A percentile compares a stretch with the other conserved stretches of the same genome.
These are phyloP conservation scores for Amanita jacksonii DNA, from an alignment of 768 basidiomycete genomes.

Conservation along the genomic window DNA sequence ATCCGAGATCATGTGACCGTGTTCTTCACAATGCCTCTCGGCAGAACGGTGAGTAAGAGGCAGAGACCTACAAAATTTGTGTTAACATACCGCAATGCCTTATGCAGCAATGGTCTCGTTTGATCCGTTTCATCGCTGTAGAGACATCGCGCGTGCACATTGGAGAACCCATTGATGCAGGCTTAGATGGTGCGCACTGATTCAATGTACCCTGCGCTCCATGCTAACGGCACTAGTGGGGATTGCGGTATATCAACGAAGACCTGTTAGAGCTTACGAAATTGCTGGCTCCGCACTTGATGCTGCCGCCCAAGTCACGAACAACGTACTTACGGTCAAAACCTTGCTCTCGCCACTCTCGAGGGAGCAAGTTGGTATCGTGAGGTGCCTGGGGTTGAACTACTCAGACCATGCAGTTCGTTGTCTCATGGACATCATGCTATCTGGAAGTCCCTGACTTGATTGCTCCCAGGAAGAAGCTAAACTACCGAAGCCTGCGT, in stretches of 20 bases:
- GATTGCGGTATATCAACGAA: conserved; percentile 39
- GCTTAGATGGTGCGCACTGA: conserved; percentile 44
- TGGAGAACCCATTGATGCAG: conserved; percentile 63
- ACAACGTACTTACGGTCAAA: conserved; percentile 58
- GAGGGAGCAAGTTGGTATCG: conserved; percentile 54
- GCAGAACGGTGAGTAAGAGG: conserved; percentile 37
- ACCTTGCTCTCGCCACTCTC: conserved; percentile 62
- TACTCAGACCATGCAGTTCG: conserved; percentile 76
- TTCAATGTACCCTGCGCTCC: background rate
- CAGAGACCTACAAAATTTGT: background rate
- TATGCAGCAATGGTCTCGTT: conserved; percentile 61
- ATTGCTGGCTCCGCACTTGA: conserved; percentile 65
- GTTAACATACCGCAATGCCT: background rate
- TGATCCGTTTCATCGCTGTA: conserved; percentile 72
- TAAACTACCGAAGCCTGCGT: conserved; percentile 56
- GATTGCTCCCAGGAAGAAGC: conserved; percentile 46
- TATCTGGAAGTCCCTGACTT: background rate
- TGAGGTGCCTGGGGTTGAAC: conserved; percentile 73
- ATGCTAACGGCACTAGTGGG: conserved; percentile 39
- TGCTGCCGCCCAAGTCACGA: conserved; percentile 52
- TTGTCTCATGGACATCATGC: conserved; percentile 6
- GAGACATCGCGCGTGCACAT: conserved; percentile 70
- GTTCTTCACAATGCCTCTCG: conserved; percentile 38
- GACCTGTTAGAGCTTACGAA: conserved; percentile 57
- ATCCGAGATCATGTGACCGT: conserved; percentile 1